These are phyloP conservation scores for Thalassia testudinum DNA, from an alignment of 116 monocot species.

Conservation along the genomic window DNA sequence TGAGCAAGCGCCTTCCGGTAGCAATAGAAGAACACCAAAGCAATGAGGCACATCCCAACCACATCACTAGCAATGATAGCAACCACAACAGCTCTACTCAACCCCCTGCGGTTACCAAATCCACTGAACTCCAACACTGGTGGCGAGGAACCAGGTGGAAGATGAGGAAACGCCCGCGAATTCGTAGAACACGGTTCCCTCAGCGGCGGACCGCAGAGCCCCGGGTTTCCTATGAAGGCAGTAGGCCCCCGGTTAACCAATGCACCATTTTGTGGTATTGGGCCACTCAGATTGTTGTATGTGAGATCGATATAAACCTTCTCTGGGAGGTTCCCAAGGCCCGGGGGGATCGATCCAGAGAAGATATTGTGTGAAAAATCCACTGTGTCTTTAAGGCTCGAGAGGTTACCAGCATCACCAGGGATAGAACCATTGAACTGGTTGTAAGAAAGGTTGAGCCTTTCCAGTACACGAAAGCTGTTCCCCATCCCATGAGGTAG, in stretches of 20 bases:
- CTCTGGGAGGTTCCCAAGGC: constrained; percentile 53
- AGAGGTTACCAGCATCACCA: constrained; percentile 36
- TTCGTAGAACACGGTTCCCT: constrained; percentile 24
- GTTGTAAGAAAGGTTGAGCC: constrained; percentile 59
- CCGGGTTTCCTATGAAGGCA: constrained; percentile 53
- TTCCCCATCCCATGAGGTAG: constrained; percentile 31
- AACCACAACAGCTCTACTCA: constrained; percentile 23
- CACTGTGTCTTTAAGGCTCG: constrained; percentile 29
- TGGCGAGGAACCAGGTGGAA: constrained; percentile 12
- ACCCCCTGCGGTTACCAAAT: constrained; percentile 12
- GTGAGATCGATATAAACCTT: constrained; percentile 62
- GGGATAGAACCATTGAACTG: constrained; percentile 36
- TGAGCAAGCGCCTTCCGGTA: constrained; percentile 30
- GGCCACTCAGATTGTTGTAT: constrained; percentile 50
- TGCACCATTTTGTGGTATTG: constrained; percentile 44
- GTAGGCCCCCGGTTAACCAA: constrained; percentile 53
- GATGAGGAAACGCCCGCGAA: constrained; percentile 3
- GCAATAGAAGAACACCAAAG: constrained; percentile 47
- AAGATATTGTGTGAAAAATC: constrained; percentile 57
- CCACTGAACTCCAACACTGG: background rate
- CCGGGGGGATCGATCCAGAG: constrained; percentile 38
- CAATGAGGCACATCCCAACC: constrained; percentile 36
- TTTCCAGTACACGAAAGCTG: constrained; percentile 22
- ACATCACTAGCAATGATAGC: constrained; percentile 57
- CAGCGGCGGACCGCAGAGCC: constrained; percentile 55